Evolutionary conservation across 2,329 filamentous ascomycete species (phyloP), one percentile per base, ranked within the genome.

Genomic region (Apiospora malaysiana): DNA sequence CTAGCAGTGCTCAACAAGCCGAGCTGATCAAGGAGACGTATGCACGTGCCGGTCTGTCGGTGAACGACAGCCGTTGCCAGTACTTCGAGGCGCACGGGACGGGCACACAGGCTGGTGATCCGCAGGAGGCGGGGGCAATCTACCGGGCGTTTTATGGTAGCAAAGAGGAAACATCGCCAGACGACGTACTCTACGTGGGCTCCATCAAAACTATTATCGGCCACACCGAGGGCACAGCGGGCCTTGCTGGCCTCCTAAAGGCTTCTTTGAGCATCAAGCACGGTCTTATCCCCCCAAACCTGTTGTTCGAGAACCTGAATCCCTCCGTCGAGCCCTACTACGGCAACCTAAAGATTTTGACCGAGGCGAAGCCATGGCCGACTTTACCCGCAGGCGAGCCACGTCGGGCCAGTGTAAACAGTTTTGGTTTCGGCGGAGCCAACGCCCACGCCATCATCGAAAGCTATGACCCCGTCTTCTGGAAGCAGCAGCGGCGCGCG

Each of bases 31-130:
- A 74, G 68, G 69, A 70, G 5, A 78, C 78, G 0, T 84, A 83
- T 70, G 65, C 51, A 0, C 72, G 71, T 27, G 78, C 80, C 16
- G 82, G 76, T 21, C 75, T 78, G 1, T 18, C n/a, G 12, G 45
- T 56, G 69, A 75, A 32, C 6, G 16, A 23, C 18, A 67, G 69
- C 43, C 51, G 70, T 10, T 66, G 63, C 63, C 63, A 66, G 49
- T 83, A 81, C 68, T 78, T 84, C 66, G 83, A 85, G 74, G 78
- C 79, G 8, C 85, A 87, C 71, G 85, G 84, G 6, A 86, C 85
- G 0, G 85, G 84, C 4, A 87, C 85, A 2, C 75, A 78, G 40
- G 82, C 82, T 5, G 86, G 85, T 1, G 85, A 87, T 72, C 83
- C 83, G 0, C 79, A 81, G n/a, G 85, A 87, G 73, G 82, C 82